phyloP scores from a whole-genome alignment of 2,329 filamentous ascomycete species.

The Penicillium sclerotiorum region DNA sequence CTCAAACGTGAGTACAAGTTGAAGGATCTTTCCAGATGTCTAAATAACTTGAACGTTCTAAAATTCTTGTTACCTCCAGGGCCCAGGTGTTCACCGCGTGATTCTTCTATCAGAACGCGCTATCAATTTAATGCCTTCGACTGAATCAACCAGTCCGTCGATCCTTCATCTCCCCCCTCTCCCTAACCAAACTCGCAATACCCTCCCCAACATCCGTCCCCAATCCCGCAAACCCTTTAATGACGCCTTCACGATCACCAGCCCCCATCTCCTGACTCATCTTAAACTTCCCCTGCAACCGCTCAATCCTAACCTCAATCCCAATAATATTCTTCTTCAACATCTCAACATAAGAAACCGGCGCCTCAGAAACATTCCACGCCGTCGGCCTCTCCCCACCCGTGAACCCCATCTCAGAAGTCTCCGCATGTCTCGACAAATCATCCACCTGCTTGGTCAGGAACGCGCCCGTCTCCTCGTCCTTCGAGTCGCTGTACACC shows the following conservation, averaged over 20 bases:
- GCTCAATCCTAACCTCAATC: slow-evolving; percentile 60
- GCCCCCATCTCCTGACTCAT: slow-evolving; percentile 64
- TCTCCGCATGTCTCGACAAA: slow-evolving; percentile 56
- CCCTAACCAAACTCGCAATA: slow-evolving; percentile 26
- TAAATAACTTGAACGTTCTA: too few relatives aligned
- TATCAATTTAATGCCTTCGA: neutral
- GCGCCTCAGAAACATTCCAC: slow-evolving; percentile 66
- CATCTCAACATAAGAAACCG: slow-evolving; percentile 58
- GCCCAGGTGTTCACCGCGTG: too few relatives aligned
- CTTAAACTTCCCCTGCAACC: slow-evolving; percentile 65
- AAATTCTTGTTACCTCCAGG: too few relatives aligned
- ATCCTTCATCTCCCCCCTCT: slow-evolving; percentile 9
- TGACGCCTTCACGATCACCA: slow-evolving; percentile 60
- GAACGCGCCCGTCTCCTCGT: slow-evolving; percentile 50
- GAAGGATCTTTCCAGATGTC: too few relatives aligned
- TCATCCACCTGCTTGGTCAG: slow-evolving; percentile 57
- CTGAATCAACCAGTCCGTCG: neutral
- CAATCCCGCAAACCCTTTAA: slow-evolving; percentile 57
- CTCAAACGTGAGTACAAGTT: too few relatives aligned
- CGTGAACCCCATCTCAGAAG: slow-evolving; percentile 59
- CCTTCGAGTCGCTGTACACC: slow-evolving; percentile 56
- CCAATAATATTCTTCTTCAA: slow-evolving; percentile 63
- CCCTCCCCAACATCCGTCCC: slow-evolving; percentile 41
- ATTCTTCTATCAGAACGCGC: too few relatives aligned
- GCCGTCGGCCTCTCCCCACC: slow-evolving; percentile 51